Evolutionary conservation across 2,329 filamentous ascomycete genomes (phyloP).

Genomic region (Alternaria conjuncta): DNA sequence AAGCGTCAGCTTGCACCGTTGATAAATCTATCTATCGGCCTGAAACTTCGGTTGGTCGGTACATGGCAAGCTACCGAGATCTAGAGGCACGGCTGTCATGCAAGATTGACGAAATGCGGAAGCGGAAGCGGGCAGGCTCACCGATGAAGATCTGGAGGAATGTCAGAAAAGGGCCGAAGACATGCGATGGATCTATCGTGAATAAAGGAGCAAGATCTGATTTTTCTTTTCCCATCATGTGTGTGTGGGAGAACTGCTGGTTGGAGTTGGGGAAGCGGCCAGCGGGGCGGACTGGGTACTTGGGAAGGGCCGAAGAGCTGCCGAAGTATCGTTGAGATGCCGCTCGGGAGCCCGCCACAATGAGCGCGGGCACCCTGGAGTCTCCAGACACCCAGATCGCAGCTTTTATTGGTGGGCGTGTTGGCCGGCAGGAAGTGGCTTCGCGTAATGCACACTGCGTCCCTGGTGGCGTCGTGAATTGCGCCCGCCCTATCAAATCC

Average conservation of each 20-base stretch:
- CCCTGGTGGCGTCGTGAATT: not conserved
- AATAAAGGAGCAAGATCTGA: constrained; percentile 9
- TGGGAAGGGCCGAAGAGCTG: not conserved
- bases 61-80: constrained; percentile 12
- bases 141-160: constrained; percentile 10
- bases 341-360: not conserved
- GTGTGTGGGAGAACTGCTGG: constrained; percentile 1
- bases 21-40: constrained; percentile 1
- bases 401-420: not conserved
- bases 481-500: constrained; percentile 2
- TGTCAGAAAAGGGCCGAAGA: constrained; percentile 5
- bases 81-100: constrained; percentile 11
- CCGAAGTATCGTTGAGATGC: constrained; percentile 8
- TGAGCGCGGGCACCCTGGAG: not conserved
- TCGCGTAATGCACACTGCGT: not conserved
- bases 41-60: constrained; percentile 12
- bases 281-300: not conserved
- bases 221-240: constrained; percentile 11
- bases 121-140: constrained; percentile 17
- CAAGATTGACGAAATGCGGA: constrained; percentile 16
- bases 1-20: not conserved
- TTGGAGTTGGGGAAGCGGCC: constrained; percentile 12
- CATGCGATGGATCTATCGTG: constrained; percentile 3
- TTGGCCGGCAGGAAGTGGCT: not conserved
- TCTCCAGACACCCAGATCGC: not conserved